Evolutionary conservation across 1,284 basidiomycete species (phyloP).

Genomic region (Cryptococcus sp.): DNA sequence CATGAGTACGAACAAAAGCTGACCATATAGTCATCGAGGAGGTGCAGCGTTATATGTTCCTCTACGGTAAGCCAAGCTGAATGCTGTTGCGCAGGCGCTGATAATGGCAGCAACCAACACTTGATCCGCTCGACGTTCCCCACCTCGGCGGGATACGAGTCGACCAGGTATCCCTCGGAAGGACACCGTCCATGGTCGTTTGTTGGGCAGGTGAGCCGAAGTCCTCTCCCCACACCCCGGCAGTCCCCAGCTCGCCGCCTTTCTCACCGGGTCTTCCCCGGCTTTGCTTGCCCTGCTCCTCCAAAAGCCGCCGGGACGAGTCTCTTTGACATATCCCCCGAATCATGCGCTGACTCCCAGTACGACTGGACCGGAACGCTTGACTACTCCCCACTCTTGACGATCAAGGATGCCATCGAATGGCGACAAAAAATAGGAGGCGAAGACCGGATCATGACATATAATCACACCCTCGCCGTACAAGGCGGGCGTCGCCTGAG

Average conservation of each 20-base stretch:
- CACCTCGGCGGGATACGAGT: conserved; percentile 60
- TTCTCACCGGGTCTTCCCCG: no score
- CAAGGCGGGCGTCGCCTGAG: conserved; percentile 64
- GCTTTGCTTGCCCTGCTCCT: no score
- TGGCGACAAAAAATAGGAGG: conserved; percentile 79
- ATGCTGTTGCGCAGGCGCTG: neutral
- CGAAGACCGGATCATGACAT: conserved; percentile 68
- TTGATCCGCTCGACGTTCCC: conserved; percentile 70
- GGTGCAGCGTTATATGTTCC: conserved; percentile 73
- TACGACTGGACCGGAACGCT: conserved; percentile 35
- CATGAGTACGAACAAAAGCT: neutral
- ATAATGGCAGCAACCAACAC: conserved; percentile 59
- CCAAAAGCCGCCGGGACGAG: no score
- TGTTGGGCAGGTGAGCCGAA: conserved; percentile 37
- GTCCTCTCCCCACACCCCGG: conserved; percentile 45
- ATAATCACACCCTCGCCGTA: conserved; percentile 68
- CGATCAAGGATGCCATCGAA: conserved; percentile 55
- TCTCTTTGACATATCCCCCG: no score
- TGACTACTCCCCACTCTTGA: conserved; percentile 31
- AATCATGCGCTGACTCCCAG: conserved; percentile 10
- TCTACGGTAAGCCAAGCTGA: conserved; percentile 52
- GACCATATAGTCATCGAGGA: conserved; percentile 57
- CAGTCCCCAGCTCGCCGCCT: no score
- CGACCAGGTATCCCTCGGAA: conserved; percentile 38
- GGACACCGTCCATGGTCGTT: conserved; percentile 49